phyloP scores from a whole-genome alignment of 345 rosid genomes.

The Eucalyptus marginata region DNA sequence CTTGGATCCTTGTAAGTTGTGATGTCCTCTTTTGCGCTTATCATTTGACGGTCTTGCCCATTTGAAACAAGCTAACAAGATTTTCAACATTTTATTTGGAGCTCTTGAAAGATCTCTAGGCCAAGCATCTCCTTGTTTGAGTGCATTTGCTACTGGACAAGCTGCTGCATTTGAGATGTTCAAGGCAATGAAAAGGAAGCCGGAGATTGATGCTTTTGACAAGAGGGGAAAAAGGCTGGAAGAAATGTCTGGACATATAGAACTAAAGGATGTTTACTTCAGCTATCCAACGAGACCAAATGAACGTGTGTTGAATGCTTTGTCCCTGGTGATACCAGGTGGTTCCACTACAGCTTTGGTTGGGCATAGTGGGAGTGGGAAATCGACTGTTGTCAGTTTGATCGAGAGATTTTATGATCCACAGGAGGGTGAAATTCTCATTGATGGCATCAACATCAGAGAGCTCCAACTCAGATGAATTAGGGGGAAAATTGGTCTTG shows the following conservation, averaged over 20 bases:
- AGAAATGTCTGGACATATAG: slow-evolving; percentile 40
- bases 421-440: slow-evolving; percentile 31
- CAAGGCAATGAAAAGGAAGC: slow-evolving; percentile 41
- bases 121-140: slow-evolving; percentile 45
- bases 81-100: neutral
- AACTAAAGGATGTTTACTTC: slow-evolving; percentile 41
- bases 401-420: slow-evolving; percentile 75
- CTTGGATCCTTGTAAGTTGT: slow-evolving; percentile 46
- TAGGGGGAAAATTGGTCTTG: slow-evolving; percentile 57
- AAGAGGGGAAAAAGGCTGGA: slow-evolving; percentile 18
- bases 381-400: slow-evolving; percentile 53
- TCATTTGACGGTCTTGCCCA: neutral
- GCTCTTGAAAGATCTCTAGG: slow-evolving; percentile 45
- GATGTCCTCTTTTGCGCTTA: neutral
- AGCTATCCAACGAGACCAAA: slow-evolving; percentile 60
- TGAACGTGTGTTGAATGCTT: slow-evolving; percentile 33
- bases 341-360: slow-evolving; percentile 57
- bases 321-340: slow-evolving; percentile 37
- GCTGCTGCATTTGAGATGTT: slow-evolving; percentile 65
- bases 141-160: slow-evolving; percentile 50
- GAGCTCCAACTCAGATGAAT: slow-evolving; percentile 57
- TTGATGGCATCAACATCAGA: slow-evolving; percentile 47
- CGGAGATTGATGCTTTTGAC: slow-evolving; percentile 38
- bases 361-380: slow-evolving; percentile 71
- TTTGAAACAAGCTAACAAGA: neutral